Evolutionary conservation across 2,329 filamentous ascomycete genomes (phyloP).

Genomic region (Immersiporthe knoxdaviesiana): DNA sequence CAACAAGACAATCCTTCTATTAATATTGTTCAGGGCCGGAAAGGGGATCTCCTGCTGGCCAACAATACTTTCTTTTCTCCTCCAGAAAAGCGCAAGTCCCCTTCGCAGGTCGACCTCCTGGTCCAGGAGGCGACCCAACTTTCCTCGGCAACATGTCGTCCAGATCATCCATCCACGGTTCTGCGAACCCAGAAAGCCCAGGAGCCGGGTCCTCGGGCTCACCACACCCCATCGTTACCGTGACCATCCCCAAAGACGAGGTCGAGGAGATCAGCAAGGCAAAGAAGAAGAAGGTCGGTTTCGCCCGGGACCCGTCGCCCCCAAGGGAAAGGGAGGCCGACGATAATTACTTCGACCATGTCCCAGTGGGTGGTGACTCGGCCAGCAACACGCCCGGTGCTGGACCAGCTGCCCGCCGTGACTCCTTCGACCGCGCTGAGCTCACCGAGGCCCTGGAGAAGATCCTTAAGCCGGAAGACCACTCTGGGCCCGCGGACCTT

Average conservation of each 20-base stretch:
- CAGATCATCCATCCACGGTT: background rate
- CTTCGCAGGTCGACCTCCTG: slow-evolving; percentile 3
- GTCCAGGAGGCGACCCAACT: slow-evolving; percentile 8
- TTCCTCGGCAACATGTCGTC: slow-evolving; percentile 9
- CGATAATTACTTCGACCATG: slow-evolving; percentile 29
- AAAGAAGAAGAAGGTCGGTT: slow-evolving; percentile 38
- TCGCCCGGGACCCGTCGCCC: slow-evolving; percentile 31
- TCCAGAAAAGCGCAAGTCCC: background rate
- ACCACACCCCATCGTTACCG: slow-evolving; percentile 20
- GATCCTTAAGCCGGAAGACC: slow-evolving; percentile 34
- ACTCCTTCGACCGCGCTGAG: slow-evolving; percentile 36
- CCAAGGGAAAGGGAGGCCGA: slow-evolving; percentile 18
- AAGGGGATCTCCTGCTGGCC: background rate
- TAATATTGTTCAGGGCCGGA: background rate
- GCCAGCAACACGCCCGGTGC: slow-evolving; percentile 26
- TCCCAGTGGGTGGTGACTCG: slow-evolving; percentile 21
- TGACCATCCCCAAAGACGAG: slow-evolving; percentile 27
- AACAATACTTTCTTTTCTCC: background rate
- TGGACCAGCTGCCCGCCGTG: slow-evolving; percentile 27
- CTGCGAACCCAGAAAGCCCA: background rate
- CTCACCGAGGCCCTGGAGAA: slow-evolving; percentile 34
- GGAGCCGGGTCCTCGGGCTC: background rate
- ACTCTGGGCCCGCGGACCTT: slow-evolving; percentile 22
- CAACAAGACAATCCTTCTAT: background rate
- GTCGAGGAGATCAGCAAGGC: slow-evolving; percentile 29